Percentiles rank a stretch among this genome's conserved stretches.
These are phyloP conservation scores for Austroboletus eburneus DNA, from an alignment of 768 basidiomycete genomes.

Conservation along the genomic window DNA sequence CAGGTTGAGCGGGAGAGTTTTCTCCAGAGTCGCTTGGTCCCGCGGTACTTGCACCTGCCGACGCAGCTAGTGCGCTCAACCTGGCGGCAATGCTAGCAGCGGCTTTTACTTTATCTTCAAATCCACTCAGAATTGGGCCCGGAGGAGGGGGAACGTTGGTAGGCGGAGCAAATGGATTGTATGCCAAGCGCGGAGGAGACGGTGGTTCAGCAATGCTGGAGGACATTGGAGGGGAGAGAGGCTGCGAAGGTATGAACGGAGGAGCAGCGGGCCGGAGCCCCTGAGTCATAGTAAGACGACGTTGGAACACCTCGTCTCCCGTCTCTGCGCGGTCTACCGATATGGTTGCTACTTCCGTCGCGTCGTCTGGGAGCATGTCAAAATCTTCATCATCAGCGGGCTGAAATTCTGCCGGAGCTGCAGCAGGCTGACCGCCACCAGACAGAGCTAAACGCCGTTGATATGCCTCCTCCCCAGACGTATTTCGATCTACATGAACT, in stretches of 20 bases:
- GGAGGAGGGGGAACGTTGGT: constrained; percentile 59
- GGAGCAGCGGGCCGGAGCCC: constrained; percentile 29
- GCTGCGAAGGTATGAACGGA: constrained; percentile 24
- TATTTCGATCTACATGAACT: constrained; percentile 37
- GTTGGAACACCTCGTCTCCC: constrained; percentile 68
- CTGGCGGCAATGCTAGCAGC: constrained; percentile 83
- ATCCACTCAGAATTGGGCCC: constrained; percentile 36
- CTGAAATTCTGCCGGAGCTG: constrained; percentile 23
- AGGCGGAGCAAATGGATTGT: constrained; percentile 67
- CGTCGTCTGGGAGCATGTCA: constrained; percentile 7
- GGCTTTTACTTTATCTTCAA: constrained; percentile 68
- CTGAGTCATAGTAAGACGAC: constrained; percentile 56
- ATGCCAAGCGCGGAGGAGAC: constrained; percentile 55
- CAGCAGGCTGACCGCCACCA: constrained; percentile 20
- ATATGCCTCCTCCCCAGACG: constrained; percentile 79
- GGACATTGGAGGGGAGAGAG: constrained; percentile 20
- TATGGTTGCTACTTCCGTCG: neutral
- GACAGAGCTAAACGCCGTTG: constrained; percentile 73
- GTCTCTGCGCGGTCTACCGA: constrained; percentile 34
- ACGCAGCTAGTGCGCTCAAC: constrained; percentile 52
- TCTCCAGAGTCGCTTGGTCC: constrained; percentile 25
- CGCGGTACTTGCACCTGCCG: constrained; percentile 16
- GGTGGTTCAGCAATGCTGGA: constrained; percentile 23
- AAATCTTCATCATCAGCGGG: constrained; percentile 17
- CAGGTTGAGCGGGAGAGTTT: constrained; percentile 24